Evolutionary conservation across 2,329 filamentous ascomycete genomes (phyloP), one percentile per base, ranked within the genome.

Genomic region (Colletotrichum aenigma): DNA sequence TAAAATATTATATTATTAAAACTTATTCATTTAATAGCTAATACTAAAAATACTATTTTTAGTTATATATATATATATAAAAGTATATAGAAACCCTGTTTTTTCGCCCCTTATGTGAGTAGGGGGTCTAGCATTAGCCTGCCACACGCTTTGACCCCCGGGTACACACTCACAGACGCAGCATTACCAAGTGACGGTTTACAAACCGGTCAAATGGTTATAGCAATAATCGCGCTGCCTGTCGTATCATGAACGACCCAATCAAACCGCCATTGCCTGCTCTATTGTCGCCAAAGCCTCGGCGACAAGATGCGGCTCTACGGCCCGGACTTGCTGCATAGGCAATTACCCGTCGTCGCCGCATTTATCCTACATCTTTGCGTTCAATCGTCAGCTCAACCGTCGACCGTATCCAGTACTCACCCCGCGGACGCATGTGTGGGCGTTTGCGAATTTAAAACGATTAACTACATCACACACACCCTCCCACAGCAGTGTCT

Each of bases 381-480:
- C 7, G 34, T 36, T 18, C n/a, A 64, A 36, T 64, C 34, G n/a
- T 64, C 34, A 38, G 24, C 30, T 18, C 61, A 38, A 15, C 24
- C n/a, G 34, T 26, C 34, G 34, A n/a, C n/a, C 34, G 24, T n/a
- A 34, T 28, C 34, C 7, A 43, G 15, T 24, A 15, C 61, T 10
- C 61, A 43, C 15, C 34, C 15, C 13, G 32, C 32, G 12, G 32
- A 16, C 16, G 21, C 34, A 21, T 34, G 16, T 21, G 36, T 24
- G 16, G 61, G n/a, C 9, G 52, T 43, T 12, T 92, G 91, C 84
- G 89, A 90, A 79, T 88, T 86, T 70, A 90, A 91, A 78, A 95
- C 93, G 2, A 92, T 95, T 81, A 96, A 96, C 84, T 95, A 96
- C 84, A 95, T 96, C 77, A 96, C 94, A 13, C 93, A 96, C 79